A percentile compares a stretch with the other conserved stretches of the same genome.
These are phyloP conservation scores for Puccinia coronata DNA, from an alignment of 1,284 basidiomycete genomes.

Conservation along the genomic window DNA sequence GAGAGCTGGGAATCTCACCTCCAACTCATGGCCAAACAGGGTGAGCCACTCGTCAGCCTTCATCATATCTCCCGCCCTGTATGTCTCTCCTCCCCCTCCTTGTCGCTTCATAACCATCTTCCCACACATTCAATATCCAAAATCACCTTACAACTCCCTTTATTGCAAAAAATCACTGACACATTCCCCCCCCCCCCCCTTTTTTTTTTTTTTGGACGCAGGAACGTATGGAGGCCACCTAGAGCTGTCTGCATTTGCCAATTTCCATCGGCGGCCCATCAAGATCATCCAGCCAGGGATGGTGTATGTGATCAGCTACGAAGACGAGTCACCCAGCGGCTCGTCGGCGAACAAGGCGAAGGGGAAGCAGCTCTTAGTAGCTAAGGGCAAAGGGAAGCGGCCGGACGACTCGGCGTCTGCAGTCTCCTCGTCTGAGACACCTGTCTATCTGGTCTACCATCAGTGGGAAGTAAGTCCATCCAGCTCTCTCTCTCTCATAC, in stretches of 20 bases:
- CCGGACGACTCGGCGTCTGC: neutral
- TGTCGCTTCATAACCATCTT: too few relatives aligned
- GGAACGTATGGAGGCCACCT: conserved; percentile 88
- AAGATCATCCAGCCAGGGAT: conserved; percentile 85
- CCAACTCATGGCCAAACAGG: conserved; percentile 72
- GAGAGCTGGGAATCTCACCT: conserved; percentile 66
- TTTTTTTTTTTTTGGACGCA: conserved; percentile 53
- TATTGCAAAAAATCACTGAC: too few relatives aligned
- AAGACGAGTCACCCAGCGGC: conserved; percentile 52
- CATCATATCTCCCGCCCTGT: too few relatives aligned
- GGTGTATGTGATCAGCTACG: conserved; percentile 58
- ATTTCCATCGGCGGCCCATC: conserved; percentile 73
- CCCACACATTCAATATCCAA: too few relatives aligned
- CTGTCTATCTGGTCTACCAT: conserved; percentile 54
- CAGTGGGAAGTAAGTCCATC: conserved; percentile 53
- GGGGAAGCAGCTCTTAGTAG: conserved; percentile 41
- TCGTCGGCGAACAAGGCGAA: conserved; percentile 49
- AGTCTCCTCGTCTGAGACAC: neutral
- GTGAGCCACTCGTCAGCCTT: too few relatives aligned
- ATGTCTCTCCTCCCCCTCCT: too few relatives aligned
- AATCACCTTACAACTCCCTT: too few relatives aligned
- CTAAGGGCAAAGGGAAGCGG: conserved; percentile 43
- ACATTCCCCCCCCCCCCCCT: too few relatives aligned
- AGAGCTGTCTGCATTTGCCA: conserved; percentile 84
- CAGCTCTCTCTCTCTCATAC: neutral